A percentile compares a stretch with the other conserved stretches of the same genome.
Evolutionary conservation across 306 rosid genomes (phyloP).

Genomic region (Castanea mollissima): DNA sequence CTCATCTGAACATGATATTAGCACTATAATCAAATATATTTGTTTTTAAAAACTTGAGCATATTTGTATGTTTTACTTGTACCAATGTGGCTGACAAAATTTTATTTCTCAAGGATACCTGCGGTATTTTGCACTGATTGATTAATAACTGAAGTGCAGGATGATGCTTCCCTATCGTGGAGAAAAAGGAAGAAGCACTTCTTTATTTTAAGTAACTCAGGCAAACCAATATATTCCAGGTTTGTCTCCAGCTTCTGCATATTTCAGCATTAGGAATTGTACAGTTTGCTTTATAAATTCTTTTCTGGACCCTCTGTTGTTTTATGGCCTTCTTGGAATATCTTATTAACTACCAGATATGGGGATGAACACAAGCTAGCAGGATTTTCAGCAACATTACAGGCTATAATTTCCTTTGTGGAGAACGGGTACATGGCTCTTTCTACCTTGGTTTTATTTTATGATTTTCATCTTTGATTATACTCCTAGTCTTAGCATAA

Average conservation of each 20-base stretch:
- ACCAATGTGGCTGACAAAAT: conserved; percentile 4
- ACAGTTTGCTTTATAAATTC: background rate
- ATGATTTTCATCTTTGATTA: background rate
- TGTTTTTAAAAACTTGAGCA: background rate
- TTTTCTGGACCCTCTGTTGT: conserved; percentile 11
- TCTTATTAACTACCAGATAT: conserved; percentile 46
- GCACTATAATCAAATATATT: background rate
- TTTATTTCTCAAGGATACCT: conserved; percentile 2
- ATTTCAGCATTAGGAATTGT: conserved; percentile 5
- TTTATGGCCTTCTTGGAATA: conserved; percentile 24
- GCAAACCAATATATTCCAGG: conserved; percentile 97
- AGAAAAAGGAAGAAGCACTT: conserved; percentile 94
- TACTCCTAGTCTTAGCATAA: background rate
- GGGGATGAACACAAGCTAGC: conserved; percentile 98
- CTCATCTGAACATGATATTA: too few species aligned
- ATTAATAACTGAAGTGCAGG: conserved; percentile 76
- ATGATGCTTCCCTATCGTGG: conserved; percentile 92
- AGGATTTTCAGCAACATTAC: conserved; percentile 96
- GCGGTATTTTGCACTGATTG: conserved; percentile 40
- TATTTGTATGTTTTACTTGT: background rate
- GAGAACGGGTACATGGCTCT: conserved; percentile 70
- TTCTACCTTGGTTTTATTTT: conserved; percentile 26
- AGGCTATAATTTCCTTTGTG: conserved; percentile 92
- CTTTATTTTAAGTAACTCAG: conserved; percentile 82
- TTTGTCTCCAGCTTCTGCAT: conserved; percentile 33